A percentile compares a stretch with the other conserved stretches of the same genome.
These are phyloP conservation scores for Rubia yunnanensis DNA, from an alignment of 257 asterid genomes.

Conservation along the genomic window DNA sequence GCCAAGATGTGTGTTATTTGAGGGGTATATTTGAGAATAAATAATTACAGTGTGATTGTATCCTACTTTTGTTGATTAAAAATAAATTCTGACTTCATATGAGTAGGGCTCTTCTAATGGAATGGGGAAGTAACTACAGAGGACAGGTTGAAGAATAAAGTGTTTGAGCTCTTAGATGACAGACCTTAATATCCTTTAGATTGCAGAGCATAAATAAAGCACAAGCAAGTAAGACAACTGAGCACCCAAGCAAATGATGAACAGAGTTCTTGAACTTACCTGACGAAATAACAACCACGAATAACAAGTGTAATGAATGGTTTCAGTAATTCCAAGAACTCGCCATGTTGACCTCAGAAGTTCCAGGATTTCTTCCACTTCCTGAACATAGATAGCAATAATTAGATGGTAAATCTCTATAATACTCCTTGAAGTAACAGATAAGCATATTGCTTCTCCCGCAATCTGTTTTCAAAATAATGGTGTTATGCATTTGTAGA, in stretches of 20 bases:
- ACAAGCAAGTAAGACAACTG: neutral
- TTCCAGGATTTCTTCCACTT: slow-evolving; percentile 98
- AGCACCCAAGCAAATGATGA: neutral
- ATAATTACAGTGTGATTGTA: neutral
- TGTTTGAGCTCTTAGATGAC: neutral
- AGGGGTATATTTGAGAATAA: too few species aligned
- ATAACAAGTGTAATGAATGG: slow-evolving; percentile 82
- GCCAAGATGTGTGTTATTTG: neutral
- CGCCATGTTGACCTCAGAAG: slow-evolving; percentile 95
- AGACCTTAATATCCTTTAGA: neutral
- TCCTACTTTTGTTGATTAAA: neutral
- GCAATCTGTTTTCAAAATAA: neutral
- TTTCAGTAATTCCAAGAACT: slow-evolving; percentile 88
- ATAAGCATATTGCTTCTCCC: neutral
- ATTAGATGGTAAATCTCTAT: neutral
- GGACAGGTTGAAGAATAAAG: neutral
- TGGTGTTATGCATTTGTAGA: neutral
- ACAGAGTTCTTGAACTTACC: slow-evolving; percentile 33
- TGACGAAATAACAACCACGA: slow-evolving; percentile 94
- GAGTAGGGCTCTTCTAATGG: neutral
- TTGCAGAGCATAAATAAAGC: neutral
- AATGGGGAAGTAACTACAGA: neutral
- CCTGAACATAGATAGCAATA: slow-evolving; percentile 37
- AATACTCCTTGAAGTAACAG: neutral
- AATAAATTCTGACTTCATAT: neutral